Evolutionary conservation across 805 yeast genomes (phyloP), one percentile per base, ranked within the genome.

Genomic region (Spathaspora boniae): DNA sequence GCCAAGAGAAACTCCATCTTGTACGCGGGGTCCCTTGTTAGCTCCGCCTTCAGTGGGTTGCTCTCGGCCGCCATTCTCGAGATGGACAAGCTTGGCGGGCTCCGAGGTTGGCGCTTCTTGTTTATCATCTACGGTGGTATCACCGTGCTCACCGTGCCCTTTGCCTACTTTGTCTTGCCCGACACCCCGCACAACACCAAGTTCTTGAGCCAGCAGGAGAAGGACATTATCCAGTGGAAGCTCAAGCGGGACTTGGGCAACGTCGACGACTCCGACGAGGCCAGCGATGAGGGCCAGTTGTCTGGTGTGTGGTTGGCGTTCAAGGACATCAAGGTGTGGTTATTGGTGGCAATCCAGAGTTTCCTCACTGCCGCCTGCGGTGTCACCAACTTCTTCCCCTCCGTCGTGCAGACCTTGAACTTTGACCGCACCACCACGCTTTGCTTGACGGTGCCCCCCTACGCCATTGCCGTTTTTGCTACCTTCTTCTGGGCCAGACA

Each of bases 371-470:
- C 77, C 17, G 79, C 81, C 26, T 72, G 77, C 44, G 80, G 81
- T 51, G 79, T 76, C 31, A 73, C 80, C 14, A 71, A 76, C 49
- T 76, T 74, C 51, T 78, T 76, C 62, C 83, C 83, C 18, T 66
- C 81, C 1, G 76, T 79, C 18, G 82, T 79, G 12, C 50, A 64
- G 38, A 75, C 82, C 9, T 62, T 79, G 42, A 69, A 75, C 29
- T 79, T 74, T 45, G 53, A 56, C 47, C 60, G 66, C 31, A 62
- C 74, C 25, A 62, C 70, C 30, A 75, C 82, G 3, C 63, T 76
- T 32, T 71, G 75, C 43, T 60, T 78, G 37, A 75, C 82, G 6
- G 80, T 75, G 16, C 82, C 82, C 16, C 81, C 81, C 8, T 78
- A 75, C 50, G 50, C 71, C 30, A 45, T 74, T 34, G 77, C 79